These are phyloP conservation scores for Lentinula aciculospora DNA, from an alignment of 768 basidiomycete species.

Conservation along the genomic window DNA sequence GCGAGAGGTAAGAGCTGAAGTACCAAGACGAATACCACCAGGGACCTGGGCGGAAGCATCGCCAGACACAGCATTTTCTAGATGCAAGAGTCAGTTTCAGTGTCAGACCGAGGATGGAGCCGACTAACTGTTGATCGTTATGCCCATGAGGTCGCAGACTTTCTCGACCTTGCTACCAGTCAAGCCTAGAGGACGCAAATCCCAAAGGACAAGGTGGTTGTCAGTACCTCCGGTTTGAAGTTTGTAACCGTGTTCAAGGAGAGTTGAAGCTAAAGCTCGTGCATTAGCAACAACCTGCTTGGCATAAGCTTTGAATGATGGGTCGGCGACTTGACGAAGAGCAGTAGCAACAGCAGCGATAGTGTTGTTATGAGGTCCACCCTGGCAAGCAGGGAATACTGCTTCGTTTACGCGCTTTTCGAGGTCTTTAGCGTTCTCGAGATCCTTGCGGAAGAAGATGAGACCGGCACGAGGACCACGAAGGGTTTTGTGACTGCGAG, in stretches of 20 bases:
- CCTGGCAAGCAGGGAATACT: slow-evolving; percentile 99
- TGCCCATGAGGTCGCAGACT: slow-evolving; percentile 93
- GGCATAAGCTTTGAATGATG: slow-evolving; percentile 87
- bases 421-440: slow-evolving; percentile 73
- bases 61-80: slow-evolving; percentile 95
- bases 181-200: slow-evolving; percentile 87
- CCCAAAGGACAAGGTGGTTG: slow-evolving; percentile 98
- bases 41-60: slow-evolving; percentile 94
- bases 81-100: background rate
- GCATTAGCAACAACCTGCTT: slow-evolving; percentile 93
- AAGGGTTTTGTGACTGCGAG: slow-evolving; percentile 87
- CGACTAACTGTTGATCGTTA: slow-evolving; percentile 88
- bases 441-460: slow-evolving; percentile 97
- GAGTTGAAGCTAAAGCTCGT: slow-evolving; percentile 62
- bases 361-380: slow-evolving; percentile 97
- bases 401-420: slow-evolving; percentile 98
- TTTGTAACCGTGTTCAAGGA: slow-evolving; percentile 82
- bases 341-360: slow-evolving; percentile 94
- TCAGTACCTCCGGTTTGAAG: slow-evolving; percentile 97
- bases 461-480: slow-evolving; percentile 97
- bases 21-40: slow-evolving; percentile 95
- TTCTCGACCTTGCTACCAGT: slow-evolving; percentile 99
- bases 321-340: slow-evolving; percentile 85
- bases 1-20: slow-evolving; percentile 90
- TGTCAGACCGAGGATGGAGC: background rate